Evolutionary conservation across 352 stramenopile genomes (phyloP), one percentile per base, ranked within the genome.

Genomic region (Pythium brachiatum): DNA sequence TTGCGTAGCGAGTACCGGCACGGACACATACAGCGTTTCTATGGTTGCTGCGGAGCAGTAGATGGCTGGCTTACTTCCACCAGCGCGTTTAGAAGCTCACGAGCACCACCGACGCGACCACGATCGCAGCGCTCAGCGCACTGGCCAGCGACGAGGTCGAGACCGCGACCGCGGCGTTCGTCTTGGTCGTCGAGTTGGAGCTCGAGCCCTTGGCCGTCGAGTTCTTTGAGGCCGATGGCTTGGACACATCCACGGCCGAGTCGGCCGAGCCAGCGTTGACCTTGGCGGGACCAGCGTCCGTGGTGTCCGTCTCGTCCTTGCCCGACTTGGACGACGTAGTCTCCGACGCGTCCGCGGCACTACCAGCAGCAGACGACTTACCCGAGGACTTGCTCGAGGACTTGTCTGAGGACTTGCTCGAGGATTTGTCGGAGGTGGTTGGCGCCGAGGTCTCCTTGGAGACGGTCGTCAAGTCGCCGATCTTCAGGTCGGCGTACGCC

Each of bases 401-500:
- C 36, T 44, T 39, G 5, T 39, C 34, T 13, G 34, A 39, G 23
- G 21, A 7, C 2, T 9, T 31, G 32, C 18, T 23, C 4, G 51
- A 29, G 1, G 51, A 29, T n/a, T 13, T 36, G 25, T 39, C n/a
- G 2, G 7, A 13, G 23, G 16, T 41, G 11, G 54, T 36, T 4
- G 26, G 12, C 3, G 31, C n/a, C 1, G 54, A 25, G 12, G 26
- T 61, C 29, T 62, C 62, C n/a, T 23, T 56, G 3, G 62, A 63
- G 44, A 59, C 16, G 1, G 64, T 57, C 11, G 23, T 16, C 21
- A 61, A 12, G 21, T 61, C 23, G n/a, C 67, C 68, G 57, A 90
- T 76, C 62, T 75, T 88, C 50, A 90, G 74, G 53, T 62, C 69
- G 20, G 75, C 62, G 66, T 89, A 89, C 21, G 71, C 68, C 5